Conservation (phyloP, 306 rosid genomes). For the Fagus sylvatica region DNA sequence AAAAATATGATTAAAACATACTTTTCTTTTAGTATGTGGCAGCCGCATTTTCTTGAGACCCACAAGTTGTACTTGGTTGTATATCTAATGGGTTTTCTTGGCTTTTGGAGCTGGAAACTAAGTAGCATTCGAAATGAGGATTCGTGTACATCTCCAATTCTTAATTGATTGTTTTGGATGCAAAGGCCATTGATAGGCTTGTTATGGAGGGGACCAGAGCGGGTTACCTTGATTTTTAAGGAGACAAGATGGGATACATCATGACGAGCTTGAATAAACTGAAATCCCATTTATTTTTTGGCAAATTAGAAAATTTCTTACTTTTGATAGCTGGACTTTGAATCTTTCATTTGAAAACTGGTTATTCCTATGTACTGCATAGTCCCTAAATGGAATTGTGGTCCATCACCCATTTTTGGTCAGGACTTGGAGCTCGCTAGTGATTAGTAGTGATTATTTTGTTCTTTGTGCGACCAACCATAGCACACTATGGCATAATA, state of each 20-base stretch:
- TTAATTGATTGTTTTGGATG: neutral
- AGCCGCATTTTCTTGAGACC: constrained; percentile 58
- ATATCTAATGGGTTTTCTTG: neutral
- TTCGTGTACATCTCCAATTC: neutral
- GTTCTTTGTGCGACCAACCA: neutral
- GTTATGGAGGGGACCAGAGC: constrained; percentile 48
- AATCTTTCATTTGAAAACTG: constrained; percentile 5
- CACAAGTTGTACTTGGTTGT: constrained; percentile 30
- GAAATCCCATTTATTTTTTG: neutral
- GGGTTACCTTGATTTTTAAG: constrained; percentile 33
- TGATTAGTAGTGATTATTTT: neutral
- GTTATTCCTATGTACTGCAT: neutral
- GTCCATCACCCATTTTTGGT: constrained; percentile 19
- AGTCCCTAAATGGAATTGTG: constrained; percentile 16
- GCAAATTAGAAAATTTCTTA: constrained; percentile 1
- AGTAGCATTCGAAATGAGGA: neutral
- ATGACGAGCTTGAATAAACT: constrained; percentile 18
- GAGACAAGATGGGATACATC: constrained; percentile 17
- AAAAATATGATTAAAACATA: neutral
- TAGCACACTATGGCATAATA: neutral
- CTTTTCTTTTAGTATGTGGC: neutral
- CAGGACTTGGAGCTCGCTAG: neutral
- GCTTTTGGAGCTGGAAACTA: neutral
- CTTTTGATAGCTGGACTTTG: constrained; percentile 7
- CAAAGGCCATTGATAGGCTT: constrained; percentile 33